Conservation (phyloP, 495 filamentous ascomycete genomes). For the Talaromyces wortmannii region DNA sequence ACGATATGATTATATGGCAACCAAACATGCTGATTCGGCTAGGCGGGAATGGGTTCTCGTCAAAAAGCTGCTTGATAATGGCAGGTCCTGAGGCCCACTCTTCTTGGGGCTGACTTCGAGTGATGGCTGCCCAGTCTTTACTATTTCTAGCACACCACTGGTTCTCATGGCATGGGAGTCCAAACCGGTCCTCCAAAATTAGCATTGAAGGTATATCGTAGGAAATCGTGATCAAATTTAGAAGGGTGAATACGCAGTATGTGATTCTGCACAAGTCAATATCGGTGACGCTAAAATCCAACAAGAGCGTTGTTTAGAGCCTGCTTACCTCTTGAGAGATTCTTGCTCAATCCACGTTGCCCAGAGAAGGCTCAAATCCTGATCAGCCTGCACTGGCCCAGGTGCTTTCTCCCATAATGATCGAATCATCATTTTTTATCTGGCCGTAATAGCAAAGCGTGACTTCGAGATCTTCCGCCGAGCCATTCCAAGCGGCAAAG, state of each 20-base stretch:
- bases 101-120: background rate
- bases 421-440: too few species aligned
- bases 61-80: background rate
- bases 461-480: too few species aligned
- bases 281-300: background rate
- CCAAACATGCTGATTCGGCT: background rate
- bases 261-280: background rate
- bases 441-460: too few species aligned
- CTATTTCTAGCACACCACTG: background rate
- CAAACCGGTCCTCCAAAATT: background rate
- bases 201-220: background rate
- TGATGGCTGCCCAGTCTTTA: background rate
- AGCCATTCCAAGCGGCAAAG: too few species aligned
- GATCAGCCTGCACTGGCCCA: too few species aligned
- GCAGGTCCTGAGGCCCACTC: background rate
- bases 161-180: background rate
- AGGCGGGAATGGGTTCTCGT: background rate
- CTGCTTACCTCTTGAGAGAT: background rate
- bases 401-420: background rate
- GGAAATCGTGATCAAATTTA: background rate
- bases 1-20: background rate
- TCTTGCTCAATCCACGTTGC: background rate
- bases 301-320: too few species aligned
- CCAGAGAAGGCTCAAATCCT: background rate
- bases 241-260: background rate